Conservation (phyloP, 768 basidiomycete genomes). For the Lactarius trivialis region DNA sequence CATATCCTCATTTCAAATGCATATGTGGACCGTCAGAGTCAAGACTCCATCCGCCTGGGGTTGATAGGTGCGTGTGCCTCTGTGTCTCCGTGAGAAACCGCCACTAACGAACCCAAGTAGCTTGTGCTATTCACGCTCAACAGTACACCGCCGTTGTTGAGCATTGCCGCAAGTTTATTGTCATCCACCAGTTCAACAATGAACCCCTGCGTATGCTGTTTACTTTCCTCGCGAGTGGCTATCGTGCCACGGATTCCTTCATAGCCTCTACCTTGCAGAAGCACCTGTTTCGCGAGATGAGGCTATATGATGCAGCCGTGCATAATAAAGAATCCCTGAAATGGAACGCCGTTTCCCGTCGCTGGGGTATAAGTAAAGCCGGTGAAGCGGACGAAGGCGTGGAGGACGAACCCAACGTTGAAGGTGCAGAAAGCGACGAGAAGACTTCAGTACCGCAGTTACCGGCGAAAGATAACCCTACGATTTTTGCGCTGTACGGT, state of each 20-base stretch:
- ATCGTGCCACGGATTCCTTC: constrained; percentile 64
- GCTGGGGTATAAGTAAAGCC: constrained; percentile 46
- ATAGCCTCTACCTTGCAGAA: constrained; percentile 77
- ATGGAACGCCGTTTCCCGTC: constrained; percentile 55
- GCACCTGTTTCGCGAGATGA: constrained; percentile 74
- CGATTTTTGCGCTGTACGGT: constrained; percentile 70
- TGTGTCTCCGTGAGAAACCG: neutral
- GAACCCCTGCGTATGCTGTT: constrained; percentile 76
- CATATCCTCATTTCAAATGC: constrained; percentile 72
- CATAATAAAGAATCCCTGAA: constrained; percentile 53
- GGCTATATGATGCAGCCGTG: constrained; percentile 57
- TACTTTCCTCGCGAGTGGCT: constrained; percentile 64
- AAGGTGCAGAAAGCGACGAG: constrained; percentile 23
- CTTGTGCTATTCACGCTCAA: constrained; percentile 60
- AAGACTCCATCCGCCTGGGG: constrained; percentile 69
- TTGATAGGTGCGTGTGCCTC: constrained; percentile 55
- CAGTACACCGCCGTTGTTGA: constrained; percentile 58
- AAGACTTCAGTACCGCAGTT: constrained; percentile 33
- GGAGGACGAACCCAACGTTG: constrained; percentile 35
- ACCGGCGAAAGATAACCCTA: constrained; percentile 66
- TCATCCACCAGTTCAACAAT: constrained; percentile 76
- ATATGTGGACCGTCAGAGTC: constrained; percentile 53
- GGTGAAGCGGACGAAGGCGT: constrained; percentile 36
- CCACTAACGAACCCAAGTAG: constrained; percentile 34
- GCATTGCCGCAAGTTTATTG: constrained; percentile 70